These are phyloP conservation scores for Podospora fimiseda DNA, from an alignment of 495 filamentous ascomycete species.

Conservation along the genomic window DNA sequence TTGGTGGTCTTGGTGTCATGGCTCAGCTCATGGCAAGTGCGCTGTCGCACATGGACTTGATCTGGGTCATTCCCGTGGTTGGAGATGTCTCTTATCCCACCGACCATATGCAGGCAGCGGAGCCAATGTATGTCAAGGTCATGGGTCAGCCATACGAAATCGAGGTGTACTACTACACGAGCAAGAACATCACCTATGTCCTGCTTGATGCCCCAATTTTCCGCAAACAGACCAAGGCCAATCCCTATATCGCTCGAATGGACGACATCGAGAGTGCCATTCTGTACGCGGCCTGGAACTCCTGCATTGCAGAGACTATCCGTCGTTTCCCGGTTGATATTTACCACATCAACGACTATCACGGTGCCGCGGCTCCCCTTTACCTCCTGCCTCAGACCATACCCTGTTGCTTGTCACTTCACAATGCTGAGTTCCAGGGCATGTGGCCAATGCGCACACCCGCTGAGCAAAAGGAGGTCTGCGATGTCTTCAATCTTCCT, in stretches of 20 bases:
- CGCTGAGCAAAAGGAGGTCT: conserved; percentile 61
- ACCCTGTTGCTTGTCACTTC: conserved; percentile 48
- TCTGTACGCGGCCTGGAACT: conserved; percentile 70
- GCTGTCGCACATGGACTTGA: conserved; percentile 59
- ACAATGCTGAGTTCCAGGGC: conserved; percentile 66
- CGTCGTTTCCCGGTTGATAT: conserved; percentile 58
- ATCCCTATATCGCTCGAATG: conserved; percentile 69
- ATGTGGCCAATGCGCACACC: conserved; percentile 68
- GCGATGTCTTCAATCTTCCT: conserved; percentile 61
- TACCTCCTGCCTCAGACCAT: conserved; percentile 60
- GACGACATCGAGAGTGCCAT: conserved; percentile 67
- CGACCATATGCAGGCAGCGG: conserved; percentile 46
- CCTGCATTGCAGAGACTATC: conserved; percentile 60
- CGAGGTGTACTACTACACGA: conserved; percentile 57
- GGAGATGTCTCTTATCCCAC: conserved; percentile 60
- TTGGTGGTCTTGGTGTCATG: conserved; percentile 67
- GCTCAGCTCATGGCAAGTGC: conserved; percentile 66
- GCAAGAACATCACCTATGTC: conserved; percentile 67
- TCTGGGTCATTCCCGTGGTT: conserved; percentile 74
- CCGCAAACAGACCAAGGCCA: conserved; percentile 57
- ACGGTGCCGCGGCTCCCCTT: conserved; percentile 65
- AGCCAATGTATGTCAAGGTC: conserved; percentile 61
- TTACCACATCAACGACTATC: conserved; percentile 80
- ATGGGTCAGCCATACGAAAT: conserved; percentile 59
- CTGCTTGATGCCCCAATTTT: conserved; percentile 66